Conservation (phyloP, 768 basidiomycete genomes). For the Antrodiella citrinella region DNA sequence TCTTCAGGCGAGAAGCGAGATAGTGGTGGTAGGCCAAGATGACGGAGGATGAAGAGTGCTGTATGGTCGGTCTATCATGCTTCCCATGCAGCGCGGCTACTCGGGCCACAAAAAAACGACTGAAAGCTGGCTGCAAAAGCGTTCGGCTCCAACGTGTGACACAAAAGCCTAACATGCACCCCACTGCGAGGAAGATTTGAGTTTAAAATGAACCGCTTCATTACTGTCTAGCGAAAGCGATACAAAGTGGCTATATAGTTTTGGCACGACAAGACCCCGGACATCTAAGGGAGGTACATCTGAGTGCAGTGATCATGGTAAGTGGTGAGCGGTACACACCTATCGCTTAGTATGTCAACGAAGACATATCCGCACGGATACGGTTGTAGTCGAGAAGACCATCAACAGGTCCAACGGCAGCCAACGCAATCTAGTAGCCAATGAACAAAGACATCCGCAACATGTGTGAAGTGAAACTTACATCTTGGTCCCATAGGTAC, state of each 20-base stretch:
- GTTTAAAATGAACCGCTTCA: neutral
- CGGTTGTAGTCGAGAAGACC: constrained; percentile 95
- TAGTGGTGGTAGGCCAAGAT: too few relatives aligned
- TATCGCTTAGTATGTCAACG: constrained; percentile 52
- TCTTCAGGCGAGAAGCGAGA: too few relatives aligned
- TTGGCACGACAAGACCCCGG: neutral
- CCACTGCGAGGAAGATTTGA: too few relatives aligned
- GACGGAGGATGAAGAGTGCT: too few relatives aligned
- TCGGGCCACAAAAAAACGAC: too few relatives aligned
- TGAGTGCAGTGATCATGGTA: neutral
- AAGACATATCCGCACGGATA: constrained; percentile 75
- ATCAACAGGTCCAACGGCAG: constrained; percentile 85
- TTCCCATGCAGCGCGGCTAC: too few relatives aligned
- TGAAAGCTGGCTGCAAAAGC: too few relatives aligned
- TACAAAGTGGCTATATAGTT: neutral
- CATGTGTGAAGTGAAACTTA: constrained; percentile 29
- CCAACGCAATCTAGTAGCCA: constrained; percentile 61
- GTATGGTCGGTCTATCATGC: too few relatives aligned
- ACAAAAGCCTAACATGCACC: too few relatives aligned
- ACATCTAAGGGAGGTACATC: neutral
- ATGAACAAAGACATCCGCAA: neutral
- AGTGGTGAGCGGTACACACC: neutral
- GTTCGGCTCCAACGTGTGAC: too few relatives aligned
- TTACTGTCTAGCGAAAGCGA: neutral
- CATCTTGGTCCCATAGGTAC: constrained; percentile 96